Percentiles rank a stretch among this genome's conserved stretches.
Conservation (phyloP, 352 stramenopile genomes). For the Halophytophthora polymorphica region DNA sequence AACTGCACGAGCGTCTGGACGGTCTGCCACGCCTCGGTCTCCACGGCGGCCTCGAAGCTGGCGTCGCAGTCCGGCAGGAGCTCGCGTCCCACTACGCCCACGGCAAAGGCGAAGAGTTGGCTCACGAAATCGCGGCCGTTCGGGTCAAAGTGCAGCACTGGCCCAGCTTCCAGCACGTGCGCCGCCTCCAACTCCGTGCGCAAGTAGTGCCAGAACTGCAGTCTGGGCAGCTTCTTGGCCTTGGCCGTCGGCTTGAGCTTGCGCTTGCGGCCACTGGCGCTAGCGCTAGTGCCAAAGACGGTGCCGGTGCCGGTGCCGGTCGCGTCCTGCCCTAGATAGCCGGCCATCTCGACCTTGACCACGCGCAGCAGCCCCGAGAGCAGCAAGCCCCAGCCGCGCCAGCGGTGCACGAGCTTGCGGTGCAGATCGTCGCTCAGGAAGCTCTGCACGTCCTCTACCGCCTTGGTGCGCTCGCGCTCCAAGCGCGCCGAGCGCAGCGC, state of each 20-base stretch:
- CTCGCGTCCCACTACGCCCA: conserved; percentile 43
- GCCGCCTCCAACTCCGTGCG: conserved; percentile 56
- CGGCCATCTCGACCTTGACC: conserved; percentile 44
- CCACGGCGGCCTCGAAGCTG: conserved; percentile 40
- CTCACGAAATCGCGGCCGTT: conserved; percentile 64
- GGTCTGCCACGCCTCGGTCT: conserved; percentile 68
- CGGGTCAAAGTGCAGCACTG: conserved; percentile 61
- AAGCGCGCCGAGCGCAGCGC: conserved; percentile 44
- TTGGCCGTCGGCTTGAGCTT: conserved; percentile 24
- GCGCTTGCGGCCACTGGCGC: conserved; percentile 17
- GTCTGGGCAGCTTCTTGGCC: conserved; percentile 28
- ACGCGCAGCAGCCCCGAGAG: conserved; percentile 46
- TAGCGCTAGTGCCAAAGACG: background rate
- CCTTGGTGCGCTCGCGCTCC: conserved; percentile 25
- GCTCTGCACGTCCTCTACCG: conserved; percentile 36
- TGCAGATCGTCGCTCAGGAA: conserved; percentile 51
- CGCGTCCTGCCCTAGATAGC: conserved; percentile 26
- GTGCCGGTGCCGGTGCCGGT: background rate
- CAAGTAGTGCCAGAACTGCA: conserved; percentile 59
- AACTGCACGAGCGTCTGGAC: conserved; percentile 52
- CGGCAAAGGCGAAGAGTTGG: conserved; percentile 56
- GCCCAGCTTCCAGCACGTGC: conserved; percentile 44
- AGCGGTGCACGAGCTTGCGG: conserved; percentile 64
- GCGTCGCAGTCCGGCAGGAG: conserved; percentile 16
- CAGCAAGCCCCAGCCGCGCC: conserved; percentile 65